Evolutionary conservation across 2,329 filamentous ascomycete genomes (phyloP), one percentile per base, ranked within the genome.

Genomic region (Geosmithia putterillii): DNA sequence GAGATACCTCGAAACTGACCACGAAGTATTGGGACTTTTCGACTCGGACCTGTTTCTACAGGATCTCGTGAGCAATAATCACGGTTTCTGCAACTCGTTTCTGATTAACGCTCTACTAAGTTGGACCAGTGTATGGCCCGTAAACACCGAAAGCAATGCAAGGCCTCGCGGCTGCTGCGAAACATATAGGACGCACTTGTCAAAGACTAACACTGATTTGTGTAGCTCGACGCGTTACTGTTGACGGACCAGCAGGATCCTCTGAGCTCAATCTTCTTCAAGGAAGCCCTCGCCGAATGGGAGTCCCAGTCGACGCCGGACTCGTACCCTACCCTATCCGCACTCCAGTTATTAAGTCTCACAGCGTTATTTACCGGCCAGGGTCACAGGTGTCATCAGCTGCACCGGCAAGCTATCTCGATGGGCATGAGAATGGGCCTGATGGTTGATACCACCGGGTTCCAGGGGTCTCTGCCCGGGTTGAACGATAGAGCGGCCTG

Each of bases 21-120:
- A 65, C 42, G 58, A 61, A 2, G 49, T 66, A 2, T 46, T 66
- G 2, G 61, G 60, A 2, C 46, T 59, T 1, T 66, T 66, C 37
- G 52, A 62, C 21, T 46, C 58, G 1, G 41, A 55, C 6, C 46
- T 62, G 0, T 63, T 66, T 37, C 45, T 66, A 14, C 40, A 49
- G 9, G 56, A 64, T 42, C 47, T 66, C 2, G 45, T 59, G 3
- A 41, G 45, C 14, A 43, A 50, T 4, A 43, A 45, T 14, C 38
- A 42, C 3, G 46, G 48, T 0, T 56, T 56, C 41, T 66, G 62
- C 38, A 62, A 60, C 2, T 46, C 49, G 1, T 54, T 65, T 9
- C 46, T 66, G 1, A 58, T 66, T 10, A 56, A 58, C 38, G 51
- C 62, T 2, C 44, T 64, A 12, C 49, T 64, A 44, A 61, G 56